Evolutionary conservation across 1,284 basidiomycete species (phyloP), one percentile per base, ranked within the genome.

Genomic region (Veloporphyrellus conicus): DNA sequence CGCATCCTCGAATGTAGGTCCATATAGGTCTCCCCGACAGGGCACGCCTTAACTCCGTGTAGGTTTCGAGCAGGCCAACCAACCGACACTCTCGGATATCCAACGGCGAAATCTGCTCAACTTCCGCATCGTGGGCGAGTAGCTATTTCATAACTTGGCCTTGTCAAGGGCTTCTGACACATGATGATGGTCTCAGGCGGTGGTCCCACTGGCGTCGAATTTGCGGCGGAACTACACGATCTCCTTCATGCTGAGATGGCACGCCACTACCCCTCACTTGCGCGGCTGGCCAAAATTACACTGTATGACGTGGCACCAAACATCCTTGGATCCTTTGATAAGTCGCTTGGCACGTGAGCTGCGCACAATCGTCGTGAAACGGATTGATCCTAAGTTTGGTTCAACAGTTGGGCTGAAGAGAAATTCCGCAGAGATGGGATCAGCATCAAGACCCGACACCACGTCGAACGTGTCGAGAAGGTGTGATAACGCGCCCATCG

Each of bases 191-290:
- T 44, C 27, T 19, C 49, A 81, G 81, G 81, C n/a, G 84, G 82
- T 32, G 84, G 84, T 12, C 84, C 83, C 2, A 86, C 84, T 7
- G 90, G 90, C 3, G 83, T 91, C 46, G 90, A 93, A 65, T 91
- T 92, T 57, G 79, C 87, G 0, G 90, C 91, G 8, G 93, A 95
- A 66, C 67, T 96, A 48, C 82, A 90, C 52, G 92, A 96, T 64
- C 75, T 95, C 35, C 73, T 93, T 47, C 80, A 82, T 48, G 76
- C 82, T 23, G 93, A 96, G 54, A 77, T 93, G 6, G 62, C 73
- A n/a, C 68, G 70, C 34, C 73, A 84, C 56, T 89, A 82, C 59
- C 85, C 86, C 4, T 59, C 70, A 3, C 73, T 90, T 48, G 76
- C 80, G 47, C 74, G 74, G 50, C 60, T 87, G 50, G 74, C 81